Percentiles rank a stretch among this genome's conserved stretches.
phyloP scores from a whole-genome alignment of 2,329 filamentous ascomycete species.

The Grosmannia huntii region DNA sequence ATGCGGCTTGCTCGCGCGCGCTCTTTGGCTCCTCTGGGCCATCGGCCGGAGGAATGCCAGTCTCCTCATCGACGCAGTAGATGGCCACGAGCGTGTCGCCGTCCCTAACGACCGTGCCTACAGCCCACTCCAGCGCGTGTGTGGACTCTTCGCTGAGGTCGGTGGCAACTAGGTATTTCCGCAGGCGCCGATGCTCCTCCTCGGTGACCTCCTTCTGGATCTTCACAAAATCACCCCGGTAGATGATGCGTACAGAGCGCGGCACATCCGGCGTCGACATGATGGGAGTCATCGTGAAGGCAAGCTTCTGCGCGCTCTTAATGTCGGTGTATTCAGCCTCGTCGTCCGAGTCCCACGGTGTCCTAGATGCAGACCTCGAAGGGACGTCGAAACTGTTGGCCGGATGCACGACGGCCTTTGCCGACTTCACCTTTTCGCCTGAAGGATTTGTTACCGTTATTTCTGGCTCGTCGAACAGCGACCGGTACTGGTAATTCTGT shows the following conservation, averaged over 20 bases:
- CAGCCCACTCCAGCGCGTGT: slow-evolving; percentile 93
- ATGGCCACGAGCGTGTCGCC: slow-evolving; percentile 90
- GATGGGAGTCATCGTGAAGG: slow-evolving; percentile 68
- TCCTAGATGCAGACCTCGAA: slow-evolving; percentile 37
- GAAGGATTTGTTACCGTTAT: slow-evolving; percentile 52
- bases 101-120: slow-evolving; percentile 85
- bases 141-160: slow-evolving; percentile 90
- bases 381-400: slow-evolving; percentile 71
- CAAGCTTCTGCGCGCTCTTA: slow-evolving; percentile 73
- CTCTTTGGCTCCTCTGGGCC: slow-evolving; percentile 50
- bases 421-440: slow-evolving; percentile 44
- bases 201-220: slow-evolving; percentile 62
- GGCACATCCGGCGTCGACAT: slow-evolving; percentile 63
- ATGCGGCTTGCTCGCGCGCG: slow-evolving; percentile 57
- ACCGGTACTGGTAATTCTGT: slow-evolving; percentile 45
- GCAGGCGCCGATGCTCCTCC: slow-evolving; percentile 62
- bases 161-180: slow-evolving; percentile 91
- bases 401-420: slow-evolving; percentile 57
- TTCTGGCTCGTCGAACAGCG: slow-evolving; percentile 52
- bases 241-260: slow-evolving; percentile 77
- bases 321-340: slow-evolving; percentile 78
- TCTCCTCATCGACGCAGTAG: slow-evolving; percentile 87
- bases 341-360: slow-evolving; percentile 68
- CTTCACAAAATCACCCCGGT: slow-evolving; percentile 71
- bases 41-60: slow-evolving; percentile 36